Conservation (phyloP, 345 rosid species). For the Ceriops tagal region DNA sequence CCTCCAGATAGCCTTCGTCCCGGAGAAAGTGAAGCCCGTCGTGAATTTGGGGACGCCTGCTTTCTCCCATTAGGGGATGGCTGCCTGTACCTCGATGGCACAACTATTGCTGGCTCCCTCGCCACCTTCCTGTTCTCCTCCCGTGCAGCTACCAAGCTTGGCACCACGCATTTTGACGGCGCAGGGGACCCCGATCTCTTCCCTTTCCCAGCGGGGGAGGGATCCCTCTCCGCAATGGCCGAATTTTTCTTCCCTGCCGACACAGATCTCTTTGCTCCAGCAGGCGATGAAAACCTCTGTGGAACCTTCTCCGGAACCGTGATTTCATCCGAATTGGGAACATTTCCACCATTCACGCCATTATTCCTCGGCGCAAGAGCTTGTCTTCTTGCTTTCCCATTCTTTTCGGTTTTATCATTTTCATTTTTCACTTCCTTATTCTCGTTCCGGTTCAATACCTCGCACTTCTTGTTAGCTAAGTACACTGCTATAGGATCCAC, state of each 20-base stretch:
- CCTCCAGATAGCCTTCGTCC: conserved; percentile 75
- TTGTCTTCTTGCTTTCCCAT: conserved; percentile 29
- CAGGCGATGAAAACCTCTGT: conserved; percentile 80
- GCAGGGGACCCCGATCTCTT: conserved; percentile 88
- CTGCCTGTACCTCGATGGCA: conserved; percentile 87
- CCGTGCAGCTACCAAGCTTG: conserved; percentile 65
- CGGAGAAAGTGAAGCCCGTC: conserved; percentile 77
- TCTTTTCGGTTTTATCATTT: conserved; percentile 22
- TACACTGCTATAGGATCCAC: conserved; percentile 75
- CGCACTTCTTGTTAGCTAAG: conserved; percentile 44
- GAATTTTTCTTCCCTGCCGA: conserved; percentile 19
- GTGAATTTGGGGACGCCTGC: conserved; percentile 63
- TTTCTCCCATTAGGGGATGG: conserved; percentile 81
- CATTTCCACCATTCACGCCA: neutral
- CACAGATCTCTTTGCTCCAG: conserved; percentile 50
- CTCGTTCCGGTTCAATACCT: conserved; percentile 11
- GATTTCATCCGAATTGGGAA: conserved; percentile 20
- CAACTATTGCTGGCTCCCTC: conserved; percentile 79
- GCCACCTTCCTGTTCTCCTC: conserved; percentile 70
- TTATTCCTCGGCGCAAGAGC: conserved; percentile 57
- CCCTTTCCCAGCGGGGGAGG: conserved; percentile 62
- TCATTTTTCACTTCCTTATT: conserved; percentile 19
- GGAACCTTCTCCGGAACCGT: conserved; percentile 12
- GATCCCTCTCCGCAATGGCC: conserved; percentile 37
- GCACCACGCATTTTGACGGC: conserved; percentile 89